Percentiles rank a stretch among this genome's conserved stretches.
Evolutionary conservation across 176 grass and related monocot genomes (phyloP).

Genomic region (Avena eriantha): DNA sequence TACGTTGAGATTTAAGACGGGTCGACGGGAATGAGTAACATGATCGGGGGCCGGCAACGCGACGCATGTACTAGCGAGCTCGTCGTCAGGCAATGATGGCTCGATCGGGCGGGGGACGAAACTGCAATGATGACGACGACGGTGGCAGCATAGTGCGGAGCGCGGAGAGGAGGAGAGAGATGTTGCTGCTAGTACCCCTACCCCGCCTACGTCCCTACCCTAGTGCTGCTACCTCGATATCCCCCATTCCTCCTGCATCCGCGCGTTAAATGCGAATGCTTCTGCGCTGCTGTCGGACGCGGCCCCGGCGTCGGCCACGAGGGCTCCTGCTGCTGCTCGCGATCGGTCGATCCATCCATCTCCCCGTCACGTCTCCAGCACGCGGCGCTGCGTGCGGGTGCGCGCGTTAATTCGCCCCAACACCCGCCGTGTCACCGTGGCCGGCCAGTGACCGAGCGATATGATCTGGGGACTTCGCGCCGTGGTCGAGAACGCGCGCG

Average conservation of each 20-base stretch:
- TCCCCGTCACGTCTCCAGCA: conserved; percentile 23
- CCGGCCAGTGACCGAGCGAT: neutral
- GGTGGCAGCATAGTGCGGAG: neutral
- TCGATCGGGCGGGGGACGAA: conserved; percentile 3
- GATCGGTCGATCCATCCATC: neutral
- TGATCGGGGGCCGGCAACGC: neutral
- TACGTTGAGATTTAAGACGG: no score
- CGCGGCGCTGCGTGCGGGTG: conserved; percentile 18
- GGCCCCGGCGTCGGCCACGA: conserved; percentile 45
- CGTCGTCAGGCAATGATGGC: conserved; percentile 35
- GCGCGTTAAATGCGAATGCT: conserved; percentile 53
- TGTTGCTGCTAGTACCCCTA: neutral
- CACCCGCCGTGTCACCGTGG: neutral
- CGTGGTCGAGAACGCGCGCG: neutral
- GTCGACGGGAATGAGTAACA: no score
- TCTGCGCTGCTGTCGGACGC: conserved; percentile 5
- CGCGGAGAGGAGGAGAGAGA: neutral
- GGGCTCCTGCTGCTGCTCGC: conserved; percentile 14
- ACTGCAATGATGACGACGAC: conserved; percentile 46
- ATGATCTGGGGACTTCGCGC: neutral
- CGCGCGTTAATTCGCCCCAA: conserved; percentile 26
- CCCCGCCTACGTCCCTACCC: neutral
- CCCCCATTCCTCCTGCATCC: conserved; percentile 8
- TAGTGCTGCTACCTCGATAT: neutral
- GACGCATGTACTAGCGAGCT: neutral